phyloP scores from a whole-genome alignment of 768 basidiomycete genomes.

The Lentinus brumalis region DNA sequence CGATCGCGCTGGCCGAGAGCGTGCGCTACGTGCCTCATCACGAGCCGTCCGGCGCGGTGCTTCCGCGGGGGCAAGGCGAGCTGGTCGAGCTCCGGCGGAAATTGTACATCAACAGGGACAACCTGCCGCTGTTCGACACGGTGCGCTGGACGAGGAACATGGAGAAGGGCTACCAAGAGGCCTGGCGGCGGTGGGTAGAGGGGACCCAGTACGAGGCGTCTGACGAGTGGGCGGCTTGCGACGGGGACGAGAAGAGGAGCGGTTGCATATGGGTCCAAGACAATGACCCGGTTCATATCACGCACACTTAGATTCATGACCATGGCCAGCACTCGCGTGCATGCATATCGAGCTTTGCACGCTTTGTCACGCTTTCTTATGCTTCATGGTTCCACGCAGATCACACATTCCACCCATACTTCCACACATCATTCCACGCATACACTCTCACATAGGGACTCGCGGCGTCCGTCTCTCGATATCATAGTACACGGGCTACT shows the following conservation, averaged over 20 bases:
- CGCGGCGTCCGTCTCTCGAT: too few relatives aligned
- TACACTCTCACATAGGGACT: neutral
- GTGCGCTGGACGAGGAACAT: conserved; percentile 47
- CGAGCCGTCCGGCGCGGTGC: conserved; percentile 19
- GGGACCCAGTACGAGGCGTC: conserved; percentile 40
- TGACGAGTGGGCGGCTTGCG: conserved; percentile 39
- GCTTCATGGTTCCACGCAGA: neutral
- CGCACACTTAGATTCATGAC: conserved; percentile 15
- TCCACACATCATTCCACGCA: neutral
- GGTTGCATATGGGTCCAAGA: conserved; percentile 34
- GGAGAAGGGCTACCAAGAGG: conserved; percentile 45
- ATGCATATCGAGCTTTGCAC: neutral
- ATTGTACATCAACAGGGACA: conserved; percentile 44
- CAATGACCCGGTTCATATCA: conserved; percentile 25
- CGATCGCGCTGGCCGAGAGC: conserved; percentile 40
- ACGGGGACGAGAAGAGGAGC: conserved; percentile 31
- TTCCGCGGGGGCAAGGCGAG: conserved; percentile 34
- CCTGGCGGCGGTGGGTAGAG: conserved; percentile 52
- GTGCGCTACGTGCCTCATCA: conserved; percentile 24
- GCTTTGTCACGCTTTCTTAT: neutral
- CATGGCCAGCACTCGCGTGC: neutral
- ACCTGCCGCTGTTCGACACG: conserved; percentile 52
- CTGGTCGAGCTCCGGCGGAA: conserved; percentile 42
- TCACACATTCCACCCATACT: neutral
- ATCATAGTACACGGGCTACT: neutral